Evolutionary conservation across 2,329 filamentous ascomycete species (phyloP).

Genomic region (Penicillium sp.): DNA sequence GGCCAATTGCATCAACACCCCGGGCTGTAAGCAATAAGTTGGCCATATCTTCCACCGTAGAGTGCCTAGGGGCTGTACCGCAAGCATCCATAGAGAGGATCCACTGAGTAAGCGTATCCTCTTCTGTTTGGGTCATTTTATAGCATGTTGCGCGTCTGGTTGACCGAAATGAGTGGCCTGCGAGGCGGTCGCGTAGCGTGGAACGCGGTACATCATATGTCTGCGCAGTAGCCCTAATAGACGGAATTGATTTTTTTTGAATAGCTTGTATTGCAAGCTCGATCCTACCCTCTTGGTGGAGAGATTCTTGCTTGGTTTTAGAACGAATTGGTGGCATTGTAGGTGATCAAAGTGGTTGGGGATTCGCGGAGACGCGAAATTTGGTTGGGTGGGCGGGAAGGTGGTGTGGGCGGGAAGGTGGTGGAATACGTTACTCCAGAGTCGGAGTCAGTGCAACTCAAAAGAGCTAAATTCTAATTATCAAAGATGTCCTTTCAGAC

Average conservation of each 20-base stretch:
- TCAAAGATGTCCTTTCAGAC: too few relatives aligned
- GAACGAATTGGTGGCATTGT: not conserved
- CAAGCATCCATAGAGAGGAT: not conserved
- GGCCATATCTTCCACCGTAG: not conserved
- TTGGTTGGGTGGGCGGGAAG: not conserved
- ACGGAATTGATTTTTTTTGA: not conserved
- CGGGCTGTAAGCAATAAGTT: not conserved
- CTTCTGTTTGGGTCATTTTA: not conserved
- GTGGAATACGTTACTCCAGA: not conserved
- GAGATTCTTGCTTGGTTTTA: not conserved
- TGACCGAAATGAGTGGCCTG: not conserved
- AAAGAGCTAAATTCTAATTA: too few relatives aligned
- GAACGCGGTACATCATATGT: not conserved
- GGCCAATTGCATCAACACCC: not conserved
- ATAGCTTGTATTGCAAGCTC: not conserved
- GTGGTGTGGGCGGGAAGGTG: not conserved
- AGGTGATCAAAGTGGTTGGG: not conserved
- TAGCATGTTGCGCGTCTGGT: not conserved
- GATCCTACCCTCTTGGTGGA: not conserved
- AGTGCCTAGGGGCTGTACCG: not conserved
- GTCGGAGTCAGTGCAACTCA: too few relatives aligned
- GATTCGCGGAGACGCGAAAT: not conserved
- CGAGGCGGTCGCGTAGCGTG: not conserved
- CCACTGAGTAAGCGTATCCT: not conserved
- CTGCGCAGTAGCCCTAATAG: not conserved